Base-by-base conservation (phyloP, 1,139 yeast genomes). In the Wickerhamiella pararugosa region DNA sequence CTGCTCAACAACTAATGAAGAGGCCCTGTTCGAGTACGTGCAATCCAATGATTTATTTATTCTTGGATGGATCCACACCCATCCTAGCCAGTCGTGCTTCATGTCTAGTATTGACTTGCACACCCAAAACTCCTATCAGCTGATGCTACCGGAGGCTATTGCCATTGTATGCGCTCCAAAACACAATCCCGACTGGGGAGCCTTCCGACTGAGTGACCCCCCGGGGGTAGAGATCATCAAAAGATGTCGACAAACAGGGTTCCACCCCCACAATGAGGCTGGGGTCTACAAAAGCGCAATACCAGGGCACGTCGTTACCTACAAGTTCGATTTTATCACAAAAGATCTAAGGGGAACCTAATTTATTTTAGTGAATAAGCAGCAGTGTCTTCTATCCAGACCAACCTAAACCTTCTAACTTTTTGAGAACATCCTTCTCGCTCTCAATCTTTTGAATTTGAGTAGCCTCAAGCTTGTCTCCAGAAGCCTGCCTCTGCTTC, bases 401-500 rank as follows among this genome's bases (percentile, higher is more conserved):
- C 92, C 93, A 84, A 33, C 96, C 96, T 52, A 86, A 70, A 36
- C 70, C 62, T 47, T 66, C 64, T 56, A 87, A 71, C 52, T 87
- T 94, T 49, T 67, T 65, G 61, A 87, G 71, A 43, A 90, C 80
- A 44, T 77, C 77, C 31, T 70, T 76, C 64, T 90, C 98, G 46
- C 93, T 84, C 49, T 76, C 71, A 52, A 92, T 87, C 65, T 92
- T 92, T 58, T 83, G 71, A 34, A 84, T 66, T 65, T 90, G 99
- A 29, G 97, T 90, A 56, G 80, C 94, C 63, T 90, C 98, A 51
- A 90, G 71, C 48, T 76, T 69, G 51, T 86, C 96, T 40, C 93
- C 94, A 41, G 67, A 68, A 15, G 82, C 83, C 63, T 82, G 90
- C 58, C 87, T 81, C 70, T 74, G 74, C 62, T 87, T 87, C 55